A percentile compares a stretch with the other conserved stretches of the same genome.
Conservation (phyloP, 345 rosid genomes). For the Nephelium lappaceum region DNA sequence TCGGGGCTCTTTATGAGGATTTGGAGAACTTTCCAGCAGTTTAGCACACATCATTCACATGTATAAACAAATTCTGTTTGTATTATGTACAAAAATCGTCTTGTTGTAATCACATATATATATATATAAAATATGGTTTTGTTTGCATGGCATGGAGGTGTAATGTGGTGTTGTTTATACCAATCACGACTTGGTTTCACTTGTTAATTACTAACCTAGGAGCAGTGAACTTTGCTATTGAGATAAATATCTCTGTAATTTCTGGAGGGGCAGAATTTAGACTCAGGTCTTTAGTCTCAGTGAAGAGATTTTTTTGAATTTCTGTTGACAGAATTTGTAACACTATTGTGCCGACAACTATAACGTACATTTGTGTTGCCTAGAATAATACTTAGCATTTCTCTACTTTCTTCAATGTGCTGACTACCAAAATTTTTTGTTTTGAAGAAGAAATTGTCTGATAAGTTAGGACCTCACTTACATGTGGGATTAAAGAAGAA, state of each 20-base stretch:
- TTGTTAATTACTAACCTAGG: constrained; percentile 12
- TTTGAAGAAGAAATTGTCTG: constrained; percentile 78
- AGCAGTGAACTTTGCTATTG: not conserved
- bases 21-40: no score
- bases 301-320: no score
- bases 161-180: no score
- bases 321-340: not conserved
- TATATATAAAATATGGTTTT: no score
- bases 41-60: no score
- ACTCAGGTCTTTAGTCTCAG: not conserved
- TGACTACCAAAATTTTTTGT: constrained; percentile 24
- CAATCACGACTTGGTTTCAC: not conserved
- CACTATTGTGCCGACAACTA: not conserved
- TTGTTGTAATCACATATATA: no score
- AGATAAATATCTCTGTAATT: not conserved
- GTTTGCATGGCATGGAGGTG: no score
- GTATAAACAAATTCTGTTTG: no score
- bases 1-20: no score
- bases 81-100: no score
- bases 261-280: not conserved
- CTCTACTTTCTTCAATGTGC: not conserved
- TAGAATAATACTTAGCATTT: constrained; percentile 6
- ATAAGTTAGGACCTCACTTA: constrained; percentile 90
- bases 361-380: constrained; percentile 15
- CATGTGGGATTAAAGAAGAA: no score